Evolutionary conservation across 1,284 basidiomycete species (phyloP), one percentile per base, ranked within the genome.

Genomic region (Trichosporon faecale): DNA sequence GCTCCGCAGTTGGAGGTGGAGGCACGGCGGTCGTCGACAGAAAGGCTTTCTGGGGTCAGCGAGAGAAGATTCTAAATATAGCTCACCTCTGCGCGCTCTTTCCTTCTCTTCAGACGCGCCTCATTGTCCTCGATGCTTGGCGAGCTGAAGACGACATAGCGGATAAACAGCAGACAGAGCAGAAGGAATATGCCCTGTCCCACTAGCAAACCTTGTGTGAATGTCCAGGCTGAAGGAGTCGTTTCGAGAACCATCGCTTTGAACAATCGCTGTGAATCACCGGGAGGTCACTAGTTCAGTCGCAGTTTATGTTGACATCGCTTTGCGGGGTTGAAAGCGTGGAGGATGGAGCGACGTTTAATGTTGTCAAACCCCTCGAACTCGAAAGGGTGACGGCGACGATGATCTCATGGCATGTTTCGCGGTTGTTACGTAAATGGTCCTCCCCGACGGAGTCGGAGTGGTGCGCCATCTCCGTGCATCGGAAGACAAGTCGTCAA

Each of bases 171-270:
- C 60, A 85, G 76, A 16, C 81, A 77, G 31, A 86, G 79, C 60
- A 81, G 65, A 31, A 82, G 67, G 68, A 87, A 85, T 14, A 84
- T 84, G 5, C 84, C 81, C 77, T 87, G 87, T 9, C 87, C 87
- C 25, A 85, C 77, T 37, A 88, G 78, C 68, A 88, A 82, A 18
- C 87, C 87, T 71, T 87, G 86, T 1, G 85, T 85, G 76, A 88
- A 88, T 0, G 85, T 85, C 80, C 80, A 84, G 29, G 75, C 74
- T 1, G 71, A 55, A 6, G 64, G 37, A 2, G 68, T 33, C 27
- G 27, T 18, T 33, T 61, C 29, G 57, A n/a, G 57, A 18, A 16
- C 37, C 35, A 65, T 65, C 25, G 25, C 37, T 65, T 29, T 2
- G 37, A 44, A 31, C 27, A n/a, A 61, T 61, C 27, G 57, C 27